Percentiles rank a stretch among this genome's conserved stretches.
Evolutionary conservation across 2,329 filamentous ascomycete genomes (phyloP).

Genomic region (Fusarium bactridioides): DNA sequence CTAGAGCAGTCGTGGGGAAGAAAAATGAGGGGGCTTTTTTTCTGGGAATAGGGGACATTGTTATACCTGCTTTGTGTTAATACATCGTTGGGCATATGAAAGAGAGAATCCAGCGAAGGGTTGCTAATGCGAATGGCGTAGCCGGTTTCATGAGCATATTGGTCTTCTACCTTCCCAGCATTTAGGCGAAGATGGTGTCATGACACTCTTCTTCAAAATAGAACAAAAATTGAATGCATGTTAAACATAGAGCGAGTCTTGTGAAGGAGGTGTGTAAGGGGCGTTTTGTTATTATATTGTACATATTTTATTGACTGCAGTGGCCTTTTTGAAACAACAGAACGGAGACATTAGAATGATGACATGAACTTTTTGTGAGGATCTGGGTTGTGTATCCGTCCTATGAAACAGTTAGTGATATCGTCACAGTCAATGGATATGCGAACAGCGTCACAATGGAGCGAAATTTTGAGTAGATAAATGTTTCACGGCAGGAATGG

Average conservation of each 20-base stretch:
- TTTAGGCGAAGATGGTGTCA: constrained; percentile 27
- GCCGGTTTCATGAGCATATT: constrained; percentile 48
- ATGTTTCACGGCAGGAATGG: background rate
- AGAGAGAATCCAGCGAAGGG: constrained; percentile 40
- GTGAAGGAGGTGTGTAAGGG: background rate
- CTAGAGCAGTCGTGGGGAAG: constrained; percentile 25
- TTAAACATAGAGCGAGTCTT: constrained; percentile 6
- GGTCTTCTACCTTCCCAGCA: constrained; percentile 41
- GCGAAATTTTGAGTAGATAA: background rate
- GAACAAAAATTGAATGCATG: constrained; percentile 31
- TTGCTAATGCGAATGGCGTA: constrained; percentile 50
- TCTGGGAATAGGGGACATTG: constrained; percentile 35
- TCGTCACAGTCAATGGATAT: background rate
- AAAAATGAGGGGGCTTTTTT: constrained; percentile 30
- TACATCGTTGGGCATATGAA: constrained; percentile 43
- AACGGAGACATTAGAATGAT: constrained; percentile 11
- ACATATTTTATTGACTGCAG: constrained; percentile 6
- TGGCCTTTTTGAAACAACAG: background rate
- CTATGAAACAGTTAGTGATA: constrained; percentile 7
- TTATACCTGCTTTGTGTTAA: constrained; percentile 45
- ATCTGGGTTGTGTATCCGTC: constrained; percentile 24
- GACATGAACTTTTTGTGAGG: constrained; percentile 28
- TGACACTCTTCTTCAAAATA: constrained; percentile 29
- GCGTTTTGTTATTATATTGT: constrained; percentile 6
- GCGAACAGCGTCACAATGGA: background rate